Conservation (phyloP, 2,329 filamentous ascomycete species). For the Fusarium mundagurra region DNA sequence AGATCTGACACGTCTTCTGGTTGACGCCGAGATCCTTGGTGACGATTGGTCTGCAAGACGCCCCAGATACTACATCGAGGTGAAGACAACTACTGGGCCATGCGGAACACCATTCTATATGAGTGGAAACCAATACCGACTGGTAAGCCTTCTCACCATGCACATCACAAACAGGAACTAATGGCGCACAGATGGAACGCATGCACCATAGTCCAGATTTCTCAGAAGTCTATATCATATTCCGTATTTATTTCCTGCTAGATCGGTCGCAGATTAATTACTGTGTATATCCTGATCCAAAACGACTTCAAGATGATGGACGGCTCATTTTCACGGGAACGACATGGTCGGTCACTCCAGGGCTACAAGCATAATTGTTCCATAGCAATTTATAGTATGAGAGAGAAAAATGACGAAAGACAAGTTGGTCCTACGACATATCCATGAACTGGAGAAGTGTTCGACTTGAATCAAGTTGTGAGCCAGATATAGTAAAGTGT, state of each 20-base stretch:
- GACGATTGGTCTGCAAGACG: conserved; percentile 24
- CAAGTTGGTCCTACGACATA: not conserved
- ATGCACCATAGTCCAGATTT: not conserved
- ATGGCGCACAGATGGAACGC: not conserved
- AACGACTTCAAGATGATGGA: not conserved
- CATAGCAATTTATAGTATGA: not conserved
- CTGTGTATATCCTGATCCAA: not conserved
- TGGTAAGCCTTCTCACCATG: not conserved
- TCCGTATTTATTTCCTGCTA: not conserved
- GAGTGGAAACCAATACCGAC: conserved; percentile 1
- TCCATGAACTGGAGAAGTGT: not conserved
- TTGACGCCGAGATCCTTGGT: conserved; percentile 16
- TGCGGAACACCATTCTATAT: conserved; percentile 30
- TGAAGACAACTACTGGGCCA: conserved; percentile 57
- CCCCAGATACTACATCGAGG: conserved; percentile 59
- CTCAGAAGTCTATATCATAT: not conserved
- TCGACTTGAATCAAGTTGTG: not conserved
- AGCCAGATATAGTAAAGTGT: too few relatives aligned
- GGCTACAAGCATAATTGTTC: not conserved
- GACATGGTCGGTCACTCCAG: not conserved
- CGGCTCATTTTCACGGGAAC: not conserved
- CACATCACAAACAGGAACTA: rapidly evolving
- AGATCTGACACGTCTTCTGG: conserved; percentile 12
- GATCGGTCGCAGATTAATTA: not conserved
- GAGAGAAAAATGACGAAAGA: too few relatives aligned